Base-by-base conservation (phyloP, 2,329 filamentous ascomycete genomes). In the Cercospora sp. region DNA sequence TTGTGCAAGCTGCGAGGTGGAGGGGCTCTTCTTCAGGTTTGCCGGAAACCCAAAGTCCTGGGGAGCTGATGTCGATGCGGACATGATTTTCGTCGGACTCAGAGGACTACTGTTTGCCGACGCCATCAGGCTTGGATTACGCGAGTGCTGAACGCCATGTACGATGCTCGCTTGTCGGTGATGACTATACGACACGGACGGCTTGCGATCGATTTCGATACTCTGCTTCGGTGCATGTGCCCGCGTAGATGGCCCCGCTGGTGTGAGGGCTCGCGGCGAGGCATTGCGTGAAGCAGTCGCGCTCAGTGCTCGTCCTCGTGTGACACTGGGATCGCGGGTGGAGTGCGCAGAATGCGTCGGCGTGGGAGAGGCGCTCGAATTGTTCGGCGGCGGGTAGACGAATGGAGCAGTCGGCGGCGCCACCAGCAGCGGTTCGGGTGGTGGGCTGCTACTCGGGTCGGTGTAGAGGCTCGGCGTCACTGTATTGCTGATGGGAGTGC, bases 111-210 rank as follows among this genome's bases (percentile, higher is more conserved):
- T 82, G 53, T 84, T 90, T 40, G 90, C 88, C 66, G 91, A 88
- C 78, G 92, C 93, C 76, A 91, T 88, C 77, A 91, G 88, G 82
- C 94, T 97, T 74, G 93, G 91, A 86, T 96, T 97, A 81, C 94
- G 83, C 66, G 87, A 91, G 80, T 99, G 95, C 79, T 97, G 94
- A 73, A 97, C 90, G 76, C 95, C 94, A 88, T 98, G 92, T 66
- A 98, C 94, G 74, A 98, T 97, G 60, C 94, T 98, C 0, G 94
- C 97, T 82, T 99, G 93, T 65, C 95, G 90, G 81, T 98, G 93
- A 79, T 99, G 94, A 68, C 92, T 92, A 84, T 98, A 90, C 16
- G 85, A 86, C 68, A 80, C 78, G 26, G 84, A 85, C 9, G 83
- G 78, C 70, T 84, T 85, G 70, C 85, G 80, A 71, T 87, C 84